Base-by-base conservation (phyloP, 192 early-diverging fungal genomes). In the Bifiguratus adelaidae region DNA sequence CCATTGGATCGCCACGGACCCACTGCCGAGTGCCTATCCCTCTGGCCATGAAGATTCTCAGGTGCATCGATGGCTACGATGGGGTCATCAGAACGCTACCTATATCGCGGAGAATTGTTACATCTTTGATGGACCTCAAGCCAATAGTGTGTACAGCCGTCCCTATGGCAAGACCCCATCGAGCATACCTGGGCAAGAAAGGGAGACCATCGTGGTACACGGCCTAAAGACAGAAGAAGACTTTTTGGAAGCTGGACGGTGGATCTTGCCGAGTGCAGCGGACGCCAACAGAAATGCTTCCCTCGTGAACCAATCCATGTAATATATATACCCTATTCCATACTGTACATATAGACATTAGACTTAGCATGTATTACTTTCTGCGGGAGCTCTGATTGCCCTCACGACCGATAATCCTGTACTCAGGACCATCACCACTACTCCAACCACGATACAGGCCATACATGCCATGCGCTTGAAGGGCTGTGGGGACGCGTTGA, bases 371-470 rank as follows among this genome's bases (percentile, higher is more conserved):
- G n/a, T n/a, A n/a, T n/a, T n/a, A n/a, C n/a, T n/a, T n/a, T n/a
- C n/a, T n/a, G n/a, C n/a, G n/a, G n/a, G n/a, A n/a, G 7, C 7
- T 15, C 7, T 40, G 18, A 40, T 5, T 6, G 41, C 52, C n/a
- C 58, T 65, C 33, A 53, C 47, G 11, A 71, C 16, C 26, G 56
- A 62, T 29, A 70, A 54, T 16, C 53, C 27, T 7, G 82, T 86
- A 35, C 83, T 86, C 11, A 86, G 45, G n/a, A 83, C 34, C 83
- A 88, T 82, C 12, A 86, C 76, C 13, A 62, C 50, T 23, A 71
- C 28, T 2, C 91, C 91, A 68, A 95, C 92, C 2, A 42, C 58
- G 23, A 95, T 55, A 50, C 87, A 86, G 9, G 71, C n/a, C 67
- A 85, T 54, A 29, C 80, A 78, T 3, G 74, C 73, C 23, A 82